Base-by-base conservation (phyloP, 2,329 filamentous ascomycete species). In the Cyclaneusma minus region DNA sequence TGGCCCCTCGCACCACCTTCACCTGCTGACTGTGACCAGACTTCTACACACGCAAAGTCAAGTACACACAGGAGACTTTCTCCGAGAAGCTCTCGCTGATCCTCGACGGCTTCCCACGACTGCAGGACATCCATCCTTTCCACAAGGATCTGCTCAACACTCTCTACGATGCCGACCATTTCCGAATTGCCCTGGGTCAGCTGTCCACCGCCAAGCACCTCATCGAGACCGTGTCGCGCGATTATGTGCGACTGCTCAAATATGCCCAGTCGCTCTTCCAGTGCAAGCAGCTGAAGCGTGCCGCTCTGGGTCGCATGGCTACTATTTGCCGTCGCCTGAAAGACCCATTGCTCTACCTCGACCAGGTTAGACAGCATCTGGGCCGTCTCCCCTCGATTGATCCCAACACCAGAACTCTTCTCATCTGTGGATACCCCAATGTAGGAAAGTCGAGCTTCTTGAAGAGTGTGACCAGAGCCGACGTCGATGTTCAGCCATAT, bases 311-410 rank as follows among this genome's bases (percentile, higher is more conserved):
- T 63, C 84, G 89, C 49, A 95, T 98, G 89, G 89, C 87, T 37
- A 98, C 89, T 11, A 83, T 98, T 44, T 83, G 83, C 59, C 89
- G 84, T 62, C 74, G 85, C 37, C 62, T 98, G 35, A 94, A 93
- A 58, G 89, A 98, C 43, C 83, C 89, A 29, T 68, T 98, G 25
- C 64, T 91, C 37, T 98, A 95, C 54, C 72, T 98, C 33, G 89
- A 98, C 56, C 85, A 95, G 57, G 83, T 92, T 38, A 76, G 89
- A 41, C 87, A 95, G 62, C 91, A 98, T 61, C 63, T 98, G 48
- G 89, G 87, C 35, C 85, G 89, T 77, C 72, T 98, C 38, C 91
- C 89, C 4, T 75, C 85, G n/a, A 98, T 98, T 51, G 91, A 98
- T 51, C 89, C 89, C 31, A 98, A 93, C 50, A 98, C 89, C 20